A percentile compares a stretch with the other conserved stretches of the same genome.
phyloP scores from a whole-genome alignment of 1,139 yeast species.

The Magnusiomyces paraingens region DNA sequence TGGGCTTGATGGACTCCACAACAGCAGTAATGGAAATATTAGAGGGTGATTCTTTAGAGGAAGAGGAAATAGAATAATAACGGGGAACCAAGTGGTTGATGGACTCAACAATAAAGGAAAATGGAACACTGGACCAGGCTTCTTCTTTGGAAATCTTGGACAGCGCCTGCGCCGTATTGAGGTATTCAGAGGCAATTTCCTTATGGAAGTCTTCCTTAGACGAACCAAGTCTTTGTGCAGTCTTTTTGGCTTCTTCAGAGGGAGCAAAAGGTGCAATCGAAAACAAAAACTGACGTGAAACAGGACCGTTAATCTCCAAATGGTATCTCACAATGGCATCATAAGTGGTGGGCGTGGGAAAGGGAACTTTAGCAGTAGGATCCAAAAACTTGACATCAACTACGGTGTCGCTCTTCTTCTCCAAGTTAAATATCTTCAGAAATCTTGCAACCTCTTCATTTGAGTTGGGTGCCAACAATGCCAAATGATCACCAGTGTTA shows the following conservation, averaged over 20 bases:
- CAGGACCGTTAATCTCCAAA: constrained; percentile 86
- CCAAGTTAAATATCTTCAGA: constrained; percentile 55
- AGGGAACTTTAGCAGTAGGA: constrained; percentile 66
- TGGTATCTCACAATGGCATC: constrained; percentile 83
- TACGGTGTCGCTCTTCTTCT: constrained; percentile 47
- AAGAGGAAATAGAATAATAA: constrained; percentile 93
- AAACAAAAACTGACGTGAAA: constrained; percentile 79
- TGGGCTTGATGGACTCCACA: constrained; percentile 62
- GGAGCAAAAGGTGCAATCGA: constrained; percentile 86
- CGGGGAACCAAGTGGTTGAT: constrained; percentile 85
- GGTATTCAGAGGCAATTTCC: constrained; percentile 53
- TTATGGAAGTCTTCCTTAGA: constrained; percentile 64
- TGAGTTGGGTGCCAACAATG: constrained; percentile 89
- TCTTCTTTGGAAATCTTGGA: constrained; percentile 52
- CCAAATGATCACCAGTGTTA: constrained; percentile 93
- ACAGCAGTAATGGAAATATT: constrained; percentile 76
- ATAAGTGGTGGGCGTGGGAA: constrained; percentile 88
- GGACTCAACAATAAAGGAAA: constrained; percentile 75
- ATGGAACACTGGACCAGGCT: constrained; percentile 73
- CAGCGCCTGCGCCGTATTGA: constrained; percentile 74
- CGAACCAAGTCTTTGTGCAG: constrained; percentile 50
- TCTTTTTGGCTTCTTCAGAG: constrained; percentile 47
- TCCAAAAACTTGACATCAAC: constrained; percentile 68
- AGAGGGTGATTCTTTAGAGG: constrained; percentile 71
- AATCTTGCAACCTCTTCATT: constrained; percentile 65